Percentiles rank a stretch among this genome's conserved stretches.
phyloP scores from a whole-genome alignment of 176 grass and related monocot species.

The Chloris gayana region DNA sequence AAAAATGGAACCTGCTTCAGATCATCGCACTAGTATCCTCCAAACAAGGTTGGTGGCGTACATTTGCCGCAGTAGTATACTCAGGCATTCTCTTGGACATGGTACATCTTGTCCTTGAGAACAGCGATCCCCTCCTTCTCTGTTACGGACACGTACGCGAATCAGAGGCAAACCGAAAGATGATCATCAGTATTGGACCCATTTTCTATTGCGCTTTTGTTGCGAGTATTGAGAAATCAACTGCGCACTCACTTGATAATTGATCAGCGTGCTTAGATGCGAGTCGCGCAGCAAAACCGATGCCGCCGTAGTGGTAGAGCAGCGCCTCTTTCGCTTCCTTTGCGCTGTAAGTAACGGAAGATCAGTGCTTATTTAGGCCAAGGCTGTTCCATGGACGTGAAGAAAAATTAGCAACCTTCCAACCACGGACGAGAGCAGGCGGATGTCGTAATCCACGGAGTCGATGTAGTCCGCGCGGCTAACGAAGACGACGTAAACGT shows the following conservation, averaged over 20 bases:
- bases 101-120: conserved; percentile 36
- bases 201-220: background rate
- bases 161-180: background rate
- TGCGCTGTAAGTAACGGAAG: background rate
- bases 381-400: background rate
- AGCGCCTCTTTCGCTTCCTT: conserved; percentile 34
- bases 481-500: conserved; percentile 45
- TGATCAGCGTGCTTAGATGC: background rate
- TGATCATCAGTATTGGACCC: background rate
- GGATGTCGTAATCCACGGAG: conserved; percentile 37
- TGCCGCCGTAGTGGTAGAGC: conserved; percentile 50
- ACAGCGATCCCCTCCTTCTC: conserved; percentile 46
- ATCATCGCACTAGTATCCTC: conserved; percentile 12
- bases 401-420: conserved; percentile 26
- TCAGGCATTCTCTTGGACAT: conserved; percentile 40
- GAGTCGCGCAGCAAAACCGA: conserved; percentile 50
- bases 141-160: conserved; percentile 11
- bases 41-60: background rate
- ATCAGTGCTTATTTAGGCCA: background rate
- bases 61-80: background rate
- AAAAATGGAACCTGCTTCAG: background rate
- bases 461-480: conserved; percentile 51
- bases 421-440: conserved; percentile 40
- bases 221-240: background rate
- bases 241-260: conserved; percentile 39